phyloP scores from a whole-genome alignment of 2,329 filamentous ascomycete species.

The Sclerotinia nivalis region DNA sequence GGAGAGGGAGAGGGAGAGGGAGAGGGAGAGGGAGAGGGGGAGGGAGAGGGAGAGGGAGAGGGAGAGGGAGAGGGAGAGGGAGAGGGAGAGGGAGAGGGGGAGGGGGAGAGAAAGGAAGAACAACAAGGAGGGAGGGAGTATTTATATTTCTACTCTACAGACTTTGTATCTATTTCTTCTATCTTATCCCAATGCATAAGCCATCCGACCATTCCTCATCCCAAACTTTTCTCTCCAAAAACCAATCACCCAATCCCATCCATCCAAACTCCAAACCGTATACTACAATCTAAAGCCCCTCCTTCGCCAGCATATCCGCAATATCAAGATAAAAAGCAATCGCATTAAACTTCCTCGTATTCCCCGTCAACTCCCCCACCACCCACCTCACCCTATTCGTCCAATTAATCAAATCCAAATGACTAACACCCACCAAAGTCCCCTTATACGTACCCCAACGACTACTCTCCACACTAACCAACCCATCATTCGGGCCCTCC shows the following conservation, averaged over 20 bases:
- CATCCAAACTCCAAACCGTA: background rate
- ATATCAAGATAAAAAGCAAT: slow-evolving; percentile 68
- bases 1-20: too few relatives aligned
- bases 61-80: too few relatives aligned
- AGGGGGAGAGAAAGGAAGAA: background rate
- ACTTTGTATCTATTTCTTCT: background rate
- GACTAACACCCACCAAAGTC: slow-evolving; percentile 61
- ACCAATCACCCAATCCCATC: background rate
- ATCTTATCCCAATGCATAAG: background rate
- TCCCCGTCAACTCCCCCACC: slow-evolving; percentile 54
- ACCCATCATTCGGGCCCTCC: slow-evolving; percentile 64
- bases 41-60: too few relatives aligned
- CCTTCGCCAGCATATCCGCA: slow-evolving; percentile 70
- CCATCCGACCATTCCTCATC: background rate
- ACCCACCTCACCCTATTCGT: slow-evolving; percentile 60
- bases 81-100: too few relatives aligned
- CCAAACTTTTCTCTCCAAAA: background rate
- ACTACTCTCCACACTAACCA: slow-evolving; percentile 66
- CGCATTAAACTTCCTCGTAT: slow-evolving; percentile 61
- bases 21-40: too few relatives aligned
- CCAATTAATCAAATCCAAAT: slow-evolving; percentile 69
- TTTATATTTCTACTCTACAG: background rate
- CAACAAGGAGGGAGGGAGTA: background rate
- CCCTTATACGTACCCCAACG: slow-evolving; percentile 65
- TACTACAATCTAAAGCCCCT: slow-evolving; percentile 47